A percentile compares a stretch with the other conserved stretches of the same genome.
Evolutionary conservation across 192 early-diverging fungal genomes (phyloP).

Genomic region (Cetraspora pellucida): DNA sequence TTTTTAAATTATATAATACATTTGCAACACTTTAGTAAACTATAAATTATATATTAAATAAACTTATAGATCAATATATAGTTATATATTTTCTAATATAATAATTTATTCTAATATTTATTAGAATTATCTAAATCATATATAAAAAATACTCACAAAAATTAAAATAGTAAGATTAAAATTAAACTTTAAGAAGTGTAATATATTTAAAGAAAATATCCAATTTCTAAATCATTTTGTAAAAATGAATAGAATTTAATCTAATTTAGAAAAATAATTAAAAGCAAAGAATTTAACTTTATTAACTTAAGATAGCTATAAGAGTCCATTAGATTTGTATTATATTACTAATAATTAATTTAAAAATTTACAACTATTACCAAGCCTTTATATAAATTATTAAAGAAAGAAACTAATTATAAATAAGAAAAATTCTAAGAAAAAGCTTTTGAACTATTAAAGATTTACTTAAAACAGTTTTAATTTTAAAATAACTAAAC

Average conservation of each 20-base stretch:
- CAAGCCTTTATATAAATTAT: not conserved
- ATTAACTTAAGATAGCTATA: not conserved
- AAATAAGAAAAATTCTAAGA: not conserved
- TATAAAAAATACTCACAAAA: not conserved
- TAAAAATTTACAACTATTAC: not conserved
- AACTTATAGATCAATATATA: slow-evolving; percentile 33
- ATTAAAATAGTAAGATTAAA: not conserved
- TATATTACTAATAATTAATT: not conserved
- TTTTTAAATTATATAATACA: slow-evolving; percentile 46
- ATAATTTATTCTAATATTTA: slow-evolving; percentile 38
- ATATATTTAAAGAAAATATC: not conserved
- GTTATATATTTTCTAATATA: slow-evolving; percentile 50
- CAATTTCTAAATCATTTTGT: not conserved
- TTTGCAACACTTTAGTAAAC: slow-evolving; percentile 43
- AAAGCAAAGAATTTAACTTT: not conserved
- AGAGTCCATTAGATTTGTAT: not conserved
- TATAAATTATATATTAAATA: slow-evolving; percentile 44
- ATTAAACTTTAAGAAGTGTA: not conserved
- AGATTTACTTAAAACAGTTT: not conserved
- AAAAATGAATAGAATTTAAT: not conserved
- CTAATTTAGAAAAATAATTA: not conserved
- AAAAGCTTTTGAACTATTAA: not conserved
- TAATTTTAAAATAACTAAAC: not conserved
- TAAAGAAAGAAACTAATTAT: slow-evolving; percentile 5
- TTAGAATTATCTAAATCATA: slow-evolving; percentile 42